phyloP scores from a whole-genome alignment of 2,329 filamentous ascomycete genomes.

The Diaporthe citri region DNA sequence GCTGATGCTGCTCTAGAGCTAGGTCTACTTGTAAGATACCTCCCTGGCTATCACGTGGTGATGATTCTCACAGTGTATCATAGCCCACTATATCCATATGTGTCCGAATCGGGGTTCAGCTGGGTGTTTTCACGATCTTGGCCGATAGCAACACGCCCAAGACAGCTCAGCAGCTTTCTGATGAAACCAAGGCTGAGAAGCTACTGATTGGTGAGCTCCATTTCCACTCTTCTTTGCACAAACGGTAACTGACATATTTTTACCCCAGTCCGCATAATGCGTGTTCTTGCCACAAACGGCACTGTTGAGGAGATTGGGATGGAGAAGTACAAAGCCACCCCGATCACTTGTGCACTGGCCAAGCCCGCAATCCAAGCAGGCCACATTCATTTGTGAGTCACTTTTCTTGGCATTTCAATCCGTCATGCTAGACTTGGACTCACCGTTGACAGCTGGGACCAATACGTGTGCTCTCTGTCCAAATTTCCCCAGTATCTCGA shows the following conservation, averaged over 20 bases:
- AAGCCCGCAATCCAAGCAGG: background rate
- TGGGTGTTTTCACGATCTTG: background rate
- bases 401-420: background rate
- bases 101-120: slow-evolving; percentile 9
- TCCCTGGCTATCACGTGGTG: background rate
- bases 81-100: slow-evolving; percentile 7
- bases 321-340: background rate
- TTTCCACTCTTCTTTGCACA: background rate
- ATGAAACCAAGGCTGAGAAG: background rate
- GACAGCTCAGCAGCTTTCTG: background rate
- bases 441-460: background rate
- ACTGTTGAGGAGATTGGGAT: background rate
- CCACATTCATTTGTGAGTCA: background rate
- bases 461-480: slow-evolving; percentile 7
- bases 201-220: background rate
- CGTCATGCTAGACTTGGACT: background rate
- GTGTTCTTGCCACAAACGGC: slow-evolving; percentile 8
- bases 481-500: background rate
- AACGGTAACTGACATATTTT: background rate
- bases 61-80: background rate
- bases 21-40: background rate
- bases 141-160: background rate
- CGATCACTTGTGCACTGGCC: slow-evolving; percentile 7
- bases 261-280: background rate
- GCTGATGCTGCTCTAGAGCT: slow-evolving; percentile 10